These are phyloP conservation scores for Paramicrosporidium saccamoebae DNA, from an alignment of 371 early-diverging fungal species.

Conservation along the genomic window DNA sequence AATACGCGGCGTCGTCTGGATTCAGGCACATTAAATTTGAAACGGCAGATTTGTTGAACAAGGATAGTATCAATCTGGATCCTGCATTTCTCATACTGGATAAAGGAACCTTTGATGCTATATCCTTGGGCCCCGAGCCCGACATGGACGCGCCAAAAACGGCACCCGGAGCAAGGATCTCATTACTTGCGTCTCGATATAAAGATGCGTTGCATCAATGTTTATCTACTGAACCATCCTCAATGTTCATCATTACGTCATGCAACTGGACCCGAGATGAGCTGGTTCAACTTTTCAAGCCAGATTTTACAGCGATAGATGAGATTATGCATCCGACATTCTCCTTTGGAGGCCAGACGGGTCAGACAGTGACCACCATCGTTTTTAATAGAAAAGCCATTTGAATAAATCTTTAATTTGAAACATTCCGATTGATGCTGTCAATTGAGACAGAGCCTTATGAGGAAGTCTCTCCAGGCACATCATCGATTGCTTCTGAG, in stretches of 20 bases:
- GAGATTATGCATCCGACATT: no score
- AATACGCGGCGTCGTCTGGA: conserved; percentile 11
- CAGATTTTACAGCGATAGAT: no score
- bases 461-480: no score
- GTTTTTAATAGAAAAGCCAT: no score
- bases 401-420: no score
- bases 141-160: conserved; percentile 7
- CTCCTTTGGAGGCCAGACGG: no score
- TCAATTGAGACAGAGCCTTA: no score
- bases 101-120: conserved; percentile 79
- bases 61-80: conserved; percentile 4
- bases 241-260: conserved; percentile 42
- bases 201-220: conserved; percentile 5
- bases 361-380: no score
- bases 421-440: no score
- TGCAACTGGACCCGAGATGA: conserved; percentile 78
- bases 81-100: conserved; percentile 26
- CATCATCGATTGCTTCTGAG: no score
- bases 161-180: conserved; percentile 2
- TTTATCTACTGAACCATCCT: conserved; percentile 9
- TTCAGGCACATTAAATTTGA: conserved; percentile 9
- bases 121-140: conserved; percentile 25
- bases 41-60: conserved; percentile 21
- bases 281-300: conserved; percentile 18
- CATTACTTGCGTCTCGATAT: conserved; percentile 4